Evolutionary conservation across 495 filamentous ascomycete genomes (phyloP).

Genomic region (Margaritispora aquatica): DNA sequence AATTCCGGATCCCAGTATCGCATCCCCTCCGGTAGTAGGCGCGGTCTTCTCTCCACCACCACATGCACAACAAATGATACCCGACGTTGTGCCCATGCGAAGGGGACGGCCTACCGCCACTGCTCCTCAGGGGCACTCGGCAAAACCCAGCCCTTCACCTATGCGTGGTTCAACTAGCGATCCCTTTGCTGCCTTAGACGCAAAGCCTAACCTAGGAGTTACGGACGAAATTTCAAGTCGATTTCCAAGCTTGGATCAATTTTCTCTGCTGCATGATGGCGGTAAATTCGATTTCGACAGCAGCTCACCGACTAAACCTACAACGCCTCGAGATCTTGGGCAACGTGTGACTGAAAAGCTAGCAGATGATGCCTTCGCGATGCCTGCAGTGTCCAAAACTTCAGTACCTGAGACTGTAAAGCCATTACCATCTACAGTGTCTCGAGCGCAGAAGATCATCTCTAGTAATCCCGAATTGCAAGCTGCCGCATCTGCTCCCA

Average conservation of each 20-base stretch:
- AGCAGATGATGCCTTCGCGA: conserved; percentile 81
- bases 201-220: conserved; percentile 43
- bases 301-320: conserved; percentile 33
- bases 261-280: conserved; percentile 82
- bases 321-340: conserved; percentile 56
- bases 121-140: conserved; percentile 28
- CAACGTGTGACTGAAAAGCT: conserved; percentile 75
- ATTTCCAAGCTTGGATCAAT: conserved; percentile 91
- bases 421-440: conserved; percentile 36
- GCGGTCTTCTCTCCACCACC: conserved; percentile 62
- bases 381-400: conserved; percentile 22
- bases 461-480: conserved; percentile 46
- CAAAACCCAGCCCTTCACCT: conserved; percentile 70
- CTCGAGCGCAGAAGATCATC: conserved; percentile 46
- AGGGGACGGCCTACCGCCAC: conserved; percentile 71
- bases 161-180: conserved; percentile 65
- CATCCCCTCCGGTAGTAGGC: conserved; percentile 57
- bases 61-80: conserved; percentile 65
- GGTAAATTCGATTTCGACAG: conserved; percentile 83
- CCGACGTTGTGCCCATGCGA: conserved; percentile 92
- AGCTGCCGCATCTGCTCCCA: conserved; percentile 39
- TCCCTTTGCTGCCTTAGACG: conserved; percentile 85
- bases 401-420: conserved; percentile 26
- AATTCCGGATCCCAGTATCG: conserved; percentile 33
- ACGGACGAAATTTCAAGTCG: conserved; percentile 75